Evolutionary conservation across 176 grass and related monocot species (phyloP), one percentile per base, ranked within the genome.

Genomic region (Cymbopogon citratus): DNA sequence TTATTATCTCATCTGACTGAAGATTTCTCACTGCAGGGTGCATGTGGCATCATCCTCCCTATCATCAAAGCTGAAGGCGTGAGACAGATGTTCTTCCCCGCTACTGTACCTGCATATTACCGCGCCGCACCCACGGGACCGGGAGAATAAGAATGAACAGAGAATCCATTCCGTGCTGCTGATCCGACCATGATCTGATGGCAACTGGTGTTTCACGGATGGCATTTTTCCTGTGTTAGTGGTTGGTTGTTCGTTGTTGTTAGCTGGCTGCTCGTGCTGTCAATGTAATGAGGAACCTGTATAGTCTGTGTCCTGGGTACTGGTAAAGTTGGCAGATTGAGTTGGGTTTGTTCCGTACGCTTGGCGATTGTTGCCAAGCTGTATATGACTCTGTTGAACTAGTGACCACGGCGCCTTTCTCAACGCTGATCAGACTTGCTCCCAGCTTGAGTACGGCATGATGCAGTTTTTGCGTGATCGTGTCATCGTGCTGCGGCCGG

Each of bases 71-170:
- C 93, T 66, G 97, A 99, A 93, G 97, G 89, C 0, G 93, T 93
- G 43, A 88, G 97, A 85, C 97, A 99, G 49, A 99, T 99, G 97
- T 99, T 99, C 82, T 96, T 99, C 89, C 97, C 97, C 13, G 97
- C 91, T 12, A 99, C 88, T 6, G 91, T 96, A 38, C 93, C 91
- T 1, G 91, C 97, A 11, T 99, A 96, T 71, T 99, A 96, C 77
- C 89, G 89, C 11, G 85, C 79, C 10, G 90, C 90, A 38, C 89
- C 83, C 23, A 1, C 48, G 12, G 54, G 2, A 1, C 0, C 48
- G 12, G 54, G 2, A 1, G 71, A 86, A 29, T 86, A 69, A 87
- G 39, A 31, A 35, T 10, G 41, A 12, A 73, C 16, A 33, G 31
- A 49, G 15, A 52, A 34, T 5, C 15, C 1, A 34, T 5, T 33